Evolutionary conservation across 2,329 filamentous ascomycete species (phyloP), one percentile per base, ranked within the genome.

Genomic region (Cladosporium oxysporum): DNA sequence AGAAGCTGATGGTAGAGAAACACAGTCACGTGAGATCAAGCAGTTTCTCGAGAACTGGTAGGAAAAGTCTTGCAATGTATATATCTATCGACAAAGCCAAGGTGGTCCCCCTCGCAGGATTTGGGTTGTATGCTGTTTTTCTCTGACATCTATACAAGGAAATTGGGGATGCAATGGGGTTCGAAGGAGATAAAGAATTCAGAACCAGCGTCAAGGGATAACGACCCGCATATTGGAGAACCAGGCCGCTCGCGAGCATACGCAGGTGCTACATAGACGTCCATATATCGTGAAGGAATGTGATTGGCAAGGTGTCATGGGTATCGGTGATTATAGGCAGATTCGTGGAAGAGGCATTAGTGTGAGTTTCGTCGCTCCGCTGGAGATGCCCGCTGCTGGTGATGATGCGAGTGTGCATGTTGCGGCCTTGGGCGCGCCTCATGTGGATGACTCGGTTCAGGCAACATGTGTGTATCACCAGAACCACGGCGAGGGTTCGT

Each of bases 341-440:
- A 11, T 29, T 55, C 29, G n/a, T 55, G 28, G n/a, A 33, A 31
- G 33, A 21, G 52, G 31, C 55, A 37, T 58, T 41, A 58, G 33
- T 41, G 55, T 21, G 55, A 58, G 31, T 41, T 58, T n/a, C 55
- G 31, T 23, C 55, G 55, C 21, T 33, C 55, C n/a, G 55, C 33
- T 58, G 3, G 55, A 21, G 16, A 14, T 23, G 29, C 21, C 29
- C 18, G n/a, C 33, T 41, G 31, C 31, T 23, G 18, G 14, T 41
- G 31, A 2, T 58, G 31, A 21, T 58, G 55, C n/a, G 55, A 58
- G 33, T 58, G 55, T 31, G 28, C 26, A 18, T 33, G 52, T 3
- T 55, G 52, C 52, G 52, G 28, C 10, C 2, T 55, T 10, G 55
- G 55, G 31, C 33, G 55, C n/a, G 33, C 6, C 11, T 29, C 31